Evolutionary conservation across 192 early-diverging fungal species (phyloP).

Genomic region (Chytriomyces sp.): DNA sequence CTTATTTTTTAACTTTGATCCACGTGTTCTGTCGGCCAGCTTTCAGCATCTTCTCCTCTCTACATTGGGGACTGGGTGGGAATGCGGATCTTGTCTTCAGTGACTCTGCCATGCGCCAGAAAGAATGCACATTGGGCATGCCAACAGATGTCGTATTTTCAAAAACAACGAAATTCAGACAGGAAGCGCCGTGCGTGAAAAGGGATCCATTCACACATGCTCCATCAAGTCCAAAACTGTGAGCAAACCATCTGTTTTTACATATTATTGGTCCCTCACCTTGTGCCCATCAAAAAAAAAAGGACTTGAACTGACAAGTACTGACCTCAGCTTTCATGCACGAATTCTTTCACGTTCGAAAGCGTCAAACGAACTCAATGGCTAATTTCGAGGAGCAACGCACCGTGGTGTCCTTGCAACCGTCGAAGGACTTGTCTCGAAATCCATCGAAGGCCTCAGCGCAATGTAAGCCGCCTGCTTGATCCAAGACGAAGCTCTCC

Average conservation of each 20-base stretch:
- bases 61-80: no score
- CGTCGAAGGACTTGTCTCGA: constrained; percentile 80
- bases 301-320: constrained; percentile 87
- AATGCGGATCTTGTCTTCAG: no score
- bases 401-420: constrained; percentile 85
- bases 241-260: neutral
- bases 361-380: constrained; percentile 84
- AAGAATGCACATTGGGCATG: no score
- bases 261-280: no score
- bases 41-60: no score
- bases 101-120: no score
- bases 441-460: constrained; percentile 81
- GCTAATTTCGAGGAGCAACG: constrained; percentile 80
- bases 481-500: constrained; percentile 63
- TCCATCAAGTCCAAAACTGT: constrained; percentile 40
- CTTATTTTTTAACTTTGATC: no score
- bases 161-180: no score
- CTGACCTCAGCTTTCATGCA: constrained; percentile 84
- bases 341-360: constrained; percentile 77
- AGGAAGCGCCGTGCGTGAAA: constrained; percentile 67
- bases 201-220: constrained; percentile 74
- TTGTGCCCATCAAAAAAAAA: neutral
- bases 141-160: no score
- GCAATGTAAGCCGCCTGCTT: constrained; percentile 80
- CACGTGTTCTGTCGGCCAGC: no score